phyloP scores from a whole-genome alignment of 148 eudicot species.

The Cornus suecica region DNA sequence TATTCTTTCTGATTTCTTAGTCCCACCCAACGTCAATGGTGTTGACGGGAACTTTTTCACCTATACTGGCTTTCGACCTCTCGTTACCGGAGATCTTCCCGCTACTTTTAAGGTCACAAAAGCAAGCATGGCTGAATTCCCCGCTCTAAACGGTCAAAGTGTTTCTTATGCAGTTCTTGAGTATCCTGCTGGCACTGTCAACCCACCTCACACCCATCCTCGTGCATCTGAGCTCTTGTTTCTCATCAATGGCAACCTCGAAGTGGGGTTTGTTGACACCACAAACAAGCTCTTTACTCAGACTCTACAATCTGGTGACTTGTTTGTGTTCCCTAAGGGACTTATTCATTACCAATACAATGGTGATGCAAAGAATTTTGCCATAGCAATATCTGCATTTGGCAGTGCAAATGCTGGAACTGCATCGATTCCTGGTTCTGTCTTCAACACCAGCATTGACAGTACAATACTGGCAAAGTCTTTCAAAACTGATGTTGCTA shows the following conservation, averaged over 20 bases:
- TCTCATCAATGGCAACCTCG: constrained; percentile 5
- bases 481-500: not conserved
- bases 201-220: constrained; percentile 30
- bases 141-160: constrained; percentile 19
- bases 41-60: constrained; percentile 17
- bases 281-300: constrained; percentile 8
- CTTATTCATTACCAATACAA: not conserved
- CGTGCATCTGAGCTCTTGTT: constrained; percentile 20
- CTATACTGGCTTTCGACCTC: constrained; percentile 15
- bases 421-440: not conserved
- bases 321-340: not conserved
- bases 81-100: constrained; percentile 12
- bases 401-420: constrained; percentile 4
- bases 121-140: constrained; percentile 22
- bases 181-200: constrained; percentile 19
- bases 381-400: not conserved
- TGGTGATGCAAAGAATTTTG: not conserved
- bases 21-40: not conserved
- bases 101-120: constrained; percentile 17
- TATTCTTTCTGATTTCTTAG: constrained; percentile 18
- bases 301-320: not conserved
- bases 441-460: not conserved
- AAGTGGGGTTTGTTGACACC: constrained; percentile 9
- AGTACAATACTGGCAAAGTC: not conserved
- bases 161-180: constrained; percentile 23